Conservation (phyloP, 202 grass and related monocot genomes). For the Dendrocalamus latiflorus region DNA sequence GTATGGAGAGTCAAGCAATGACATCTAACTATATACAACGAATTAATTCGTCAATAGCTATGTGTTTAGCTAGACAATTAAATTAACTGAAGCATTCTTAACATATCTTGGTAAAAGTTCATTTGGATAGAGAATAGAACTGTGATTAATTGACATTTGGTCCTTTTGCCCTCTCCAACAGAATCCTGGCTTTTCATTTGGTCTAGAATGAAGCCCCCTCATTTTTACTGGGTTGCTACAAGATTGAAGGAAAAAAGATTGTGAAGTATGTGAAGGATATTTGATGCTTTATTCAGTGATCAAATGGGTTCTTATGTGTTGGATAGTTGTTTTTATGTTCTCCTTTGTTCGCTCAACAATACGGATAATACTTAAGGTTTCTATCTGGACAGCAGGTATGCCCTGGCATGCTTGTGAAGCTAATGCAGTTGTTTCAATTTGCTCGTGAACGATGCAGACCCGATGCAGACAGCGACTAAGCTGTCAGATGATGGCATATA, state of each 20-base stretch:
- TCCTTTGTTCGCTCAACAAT: constrained; percentile 20
- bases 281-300: constrained; percentile 26
- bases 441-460: no score
- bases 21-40: background rate
- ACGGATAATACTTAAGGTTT: background rate
- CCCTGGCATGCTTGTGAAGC: constrained; percentile 24
- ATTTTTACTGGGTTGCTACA: constrained; percentile 45
- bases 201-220: constrained; percentile 57
- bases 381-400: background rate
- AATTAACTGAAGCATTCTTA: constrained; percentile 9
- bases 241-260: constrained; percentile 50
- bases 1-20: background rate
- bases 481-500: background rate
- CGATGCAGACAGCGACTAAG: no score
- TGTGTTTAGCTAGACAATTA: background rate
- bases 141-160: constrained; percentile 40
- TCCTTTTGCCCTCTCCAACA: constrained; percentile 56
- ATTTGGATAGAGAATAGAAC: constrained; percentile 27
- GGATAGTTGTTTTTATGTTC: background rate
- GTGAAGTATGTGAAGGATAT: constrained; percentile 41
- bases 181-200: constrained; percentile 83
- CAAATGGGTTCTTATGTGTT: constrained; percentile 21
- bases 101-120: constrained; percentile 25
- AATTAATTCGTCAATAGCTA: constrained; percentile 1
- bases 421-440: constrained; percentile 16